Percentiles rank a stretch among this genome's conserved stretches.
phyloP scores from a whole-genome alignment of 2,329 filamentous ascomycete genomes.

The Diaporthe sp. region DNA sequence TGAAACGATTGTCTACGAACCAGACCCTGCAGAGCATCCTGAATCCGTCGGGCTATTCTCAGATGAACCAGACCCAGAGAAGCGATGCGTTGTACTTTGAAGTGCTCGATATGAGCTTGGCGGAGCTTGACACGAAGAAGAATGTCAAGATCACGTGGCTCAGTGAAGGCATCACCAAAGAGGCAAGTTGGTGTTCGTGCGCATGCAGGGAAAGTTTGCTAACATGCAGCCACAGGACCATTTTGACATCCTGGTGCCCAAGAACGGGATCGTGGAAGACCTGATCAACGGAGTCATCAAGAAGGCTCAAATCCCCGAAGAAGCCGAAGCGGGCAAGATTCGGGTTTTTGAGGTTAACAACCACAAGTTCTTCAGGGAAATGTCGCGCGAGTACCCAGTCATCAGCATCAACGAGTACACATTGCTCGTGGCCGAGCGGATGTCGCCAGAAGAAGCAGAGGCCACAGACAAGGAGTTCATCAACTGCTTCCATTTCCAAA shows the following conservation, averaged over 20 bases:
- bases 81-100: slow-evolving; percentile 91
- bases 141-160: slow-evolving; percentile 86
- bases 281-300: slow-evolving; percentile 82
- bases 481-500: slow-evolving; percentile 92
- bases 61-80: slow-evolving; percentile 78
- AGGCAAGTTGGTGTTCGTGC: slow-evolving; percentile 68
- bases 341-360: slow-evolving; percentile 87
- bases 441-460: slow-evolving; percentile 80
- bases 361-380: slow-evolving; percentile 86
- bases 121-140: slow-evolving; percentile 95
- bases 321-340: slow-evolving; percentile 77
- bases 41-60: slow-evolving; percentile 78
- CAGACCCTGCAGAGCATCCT: slow-evolving; percentile 86
- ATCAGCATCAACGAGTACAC: slow-evolving; percentile 89
- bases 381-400: slow-evolving; percentile 79
- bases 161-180: slow-evolving; percentile 91
- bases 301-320: slow-evolving; percentile 84
- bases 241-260: slow-evolving; percentile 87
- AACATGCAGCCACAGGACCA: slow-evolving; percentile 70
- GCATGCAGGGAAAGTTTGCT: slow-evolving; percentile 42
- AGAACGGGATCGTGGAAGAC: slow-evolving; percentile 85
- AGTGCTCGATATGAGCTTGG: slow-evolving; percentile 92
- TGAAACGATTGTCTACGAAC: slow-evolving; percentile 77
- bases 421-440: slow-evolving; percentile 82
- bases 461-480: slow-evolving; percentile 73